A percentile compares a stretch with the other conserved stretches of the same genome.
Conservation (phyloP, 2,329 filamentous ascomycete species). For the Verticillium alfalfae region DNA sequence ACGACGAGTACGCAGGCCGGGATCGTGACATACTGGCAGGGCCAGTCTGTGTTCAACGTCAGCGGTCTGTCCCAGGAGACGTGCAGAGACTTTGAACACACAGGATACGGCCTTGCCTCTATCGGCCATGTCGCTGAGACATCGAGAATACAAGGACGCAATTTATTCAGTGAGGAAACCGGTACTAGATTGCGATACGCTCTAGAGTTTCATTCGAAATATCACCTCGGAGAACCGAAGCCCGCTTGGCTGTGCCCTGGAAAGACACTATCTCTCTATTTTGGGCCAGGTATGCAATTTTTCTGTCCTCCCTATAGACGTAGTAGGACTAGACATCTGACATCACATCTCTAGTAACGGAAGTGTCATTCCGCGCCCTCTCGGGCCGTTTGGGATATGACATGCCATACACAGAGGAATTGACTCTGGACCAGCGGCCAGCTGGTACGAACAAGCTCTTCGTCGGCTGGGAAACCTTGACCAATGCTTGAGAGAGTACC, state of each 20-base stretch:
- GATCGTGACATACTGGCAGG: constrained; percentile 6
- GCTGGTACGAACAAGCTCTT: constrained; percentile 6
- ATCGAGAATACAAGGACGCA: constrained; percentile 16
- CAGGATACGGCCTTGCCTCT: constrained; percentile 16
- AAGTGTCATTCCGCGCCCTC: constrained; percentile 15
- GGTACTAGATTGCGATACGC: constrained; percentile 15
- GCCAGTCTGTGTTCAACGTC: constrained; percentile 9
- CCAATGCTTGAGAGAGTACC: constrained; percentile 5
- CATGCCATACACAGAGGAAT: constrained; percentile 13
- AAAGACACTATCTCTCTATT: constrained; percentile 1
- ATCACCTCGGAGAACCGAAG: constrained; percentile 7
- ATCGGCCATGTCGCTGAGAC: constrained; percentile 20
- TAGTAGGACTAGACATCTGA: not conserved
- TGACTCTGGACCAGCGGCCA: constrained; percentile 12
- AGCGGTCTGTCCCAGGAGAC: constrained; percentile 17
- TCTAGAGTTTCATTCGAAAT: constrained; percentile 16
- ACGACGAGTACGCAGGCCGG: not conserved
- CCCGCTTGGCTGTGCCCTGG: constrained; percentile 15
- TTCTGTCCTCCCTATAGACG: not conserved
- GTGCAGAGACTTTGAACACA: constrained; percentile 20
- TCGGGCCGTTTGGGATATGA: constrained; percentile 8
- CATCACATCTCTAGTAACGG: constrained; percentile 8
- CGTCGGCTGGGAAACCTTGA: constrained; percentile 1
- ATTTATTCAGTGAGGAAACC: constrained; percentile 14
- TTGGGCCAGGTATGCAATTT: not conserved